Evolutionary conservation across 345 rosid species (phyloP), one percentile per base, ranked within the genome.

Genomic region (Lepidium aucheri): DNA sequence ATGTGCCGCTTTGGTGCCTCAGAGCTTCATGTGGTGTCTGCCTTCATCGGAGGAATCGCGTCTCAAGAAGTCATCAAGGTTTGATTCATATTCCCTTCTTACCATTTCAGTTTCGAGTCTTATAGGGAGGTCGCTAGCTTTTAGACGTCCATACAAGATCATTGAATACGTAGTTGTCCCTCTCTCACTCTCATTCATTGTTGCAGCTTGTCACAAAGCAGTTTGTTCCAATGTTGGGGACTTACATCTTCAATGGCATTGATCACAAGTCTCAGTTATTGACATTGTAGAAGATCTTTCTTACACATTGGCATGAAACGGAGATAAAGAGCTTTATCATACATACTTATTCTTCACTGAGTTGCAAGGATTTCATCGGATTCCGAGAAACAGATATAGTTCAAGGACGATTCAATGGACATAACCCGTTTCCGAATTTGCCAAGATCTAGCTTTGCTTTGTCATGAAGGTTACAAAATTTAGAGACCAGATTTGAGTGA

Each of bases 41-140:
- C 99, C 18, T 79, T 94, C 53, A 68, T 90, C 14, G 99, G 99
- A 63, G 99, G 99, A 75, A 77, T 90, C 26, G 90, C 97, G 4
- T 86, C 99, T 1, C 97, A 94, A 74, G 97, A 94, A 84, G 93
- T 78, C 68, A 94, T 94, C 69, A 90, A 90, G 97, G 97, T 93
- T 45, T 13, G 38, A 12, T 74, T 36, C 39, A 17, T 62, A 65
- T 24, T 41, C 36, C 16, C 30, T 62, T 26, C 47, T 43, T 66
- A 10, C 39, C 22, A 40, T 68, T 61, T 61, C 53, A 39, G 11
- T 15, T 34, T 30, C 49, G 20, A 51, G 45, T 36, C 42, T 67
- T n/a, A 33, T 35, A 24, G 6, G 18, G 46, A 12, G 17, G 15
- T 17, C 12, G n/a, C 39, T 51, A 16, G 38, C 53, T 38, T 33